Conservation (phyloP, 305 asterid genomes). For the Withania somnifera region DNA sequence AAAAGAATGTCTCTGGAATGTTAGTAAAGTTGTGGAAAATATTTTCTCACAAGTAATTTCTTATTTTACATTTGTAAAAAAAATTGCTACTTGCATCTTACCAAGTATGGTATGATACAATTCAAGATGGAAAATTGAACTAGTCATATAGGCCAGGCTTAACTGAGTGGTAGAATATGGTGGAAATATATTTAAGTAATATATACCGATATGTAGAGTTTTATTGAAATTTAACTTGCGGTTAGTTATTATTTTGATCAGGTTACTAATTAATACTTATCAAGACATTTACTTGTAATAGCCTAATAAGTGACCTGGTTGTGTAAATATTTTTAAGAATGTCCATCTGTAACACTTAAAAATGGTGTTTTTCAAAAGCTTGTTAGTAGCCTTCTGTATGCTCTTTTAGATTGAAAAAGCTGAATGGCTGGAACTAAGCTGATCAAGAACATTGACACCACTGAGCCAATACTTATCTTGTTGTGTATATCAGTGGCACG, state of each 20-base stretch:
- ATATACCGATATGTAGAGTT: background rate
- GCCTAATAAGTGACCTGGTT: background rate
- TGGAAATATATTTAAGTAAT: background rate
- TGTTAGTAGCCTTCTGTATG: background rate
- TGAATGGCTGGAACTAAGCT: background rate
- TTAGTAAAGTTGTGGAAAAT: background rate
- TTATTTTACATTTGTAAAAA: background rate
- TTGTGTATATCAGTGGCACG: slow-evolving; percentile 48
- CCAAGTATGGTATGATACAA: background rate
- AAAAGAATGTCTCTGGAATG: background rate
- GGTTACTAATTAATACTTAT: background rate
- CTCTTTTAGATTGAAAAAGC: background rate
- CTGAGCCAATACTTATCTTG: background rate
- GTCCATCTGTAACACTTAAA: background rate
- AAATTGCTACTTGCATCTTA: background rate
- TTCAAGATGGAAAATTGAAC: background rate
- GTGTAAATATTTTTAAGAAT: background rate
- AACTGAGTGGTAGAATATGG: background rate
- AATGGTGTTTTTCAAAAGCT: background rate
- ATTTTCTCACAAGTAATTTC: background rate
- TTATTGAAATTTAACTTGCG: background rate
- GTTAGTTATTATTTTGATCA: background rate
- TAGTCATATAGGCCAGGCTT: background rate
- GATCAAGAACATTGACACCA: background rate
- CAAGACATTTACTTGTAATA: background rate